Percentiles rank a stretch among this genome's conserved stretches.
Conservation (phyloP, 2,329 filamentous ascomycete genomes). For the Keithomyces neogunnii region DNA sequence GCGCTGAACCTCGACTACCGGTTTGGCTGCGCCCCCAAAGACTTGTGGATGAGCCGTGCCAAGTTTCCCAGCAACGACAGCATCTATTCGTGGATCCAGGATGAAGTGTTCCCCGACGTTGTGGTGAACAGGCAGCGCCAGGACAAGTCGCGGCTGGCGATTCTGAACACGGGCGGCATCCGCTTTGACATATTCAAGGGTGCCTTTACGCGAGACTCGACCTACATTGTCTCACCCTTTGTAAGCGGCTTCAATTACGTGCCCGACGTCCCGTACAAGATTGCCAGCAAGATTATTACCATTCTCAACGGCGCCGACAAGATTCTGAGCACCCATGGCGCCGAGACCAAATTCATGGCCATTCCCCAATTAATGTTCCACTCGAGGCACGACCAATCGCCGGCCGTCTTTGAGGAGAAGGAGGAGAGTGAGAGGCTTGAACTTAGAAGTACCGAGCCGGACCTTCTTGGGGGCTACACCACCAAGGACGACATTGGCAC, state of each 20-base stretch:
- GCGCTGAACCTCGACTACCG: constrained; percentile 62
- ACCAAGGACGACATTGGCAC: constrained; percentile 75
- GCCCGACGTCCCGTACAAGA: constrained; percentile 69
- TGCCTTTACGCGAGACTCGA: constrained; percentile 78
- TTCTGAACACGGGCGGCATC: constrained; percentile 84
- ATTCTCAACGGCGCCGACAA: constrained; percentile 47
- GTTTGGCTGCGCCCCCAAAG: constrained; percentile 75
- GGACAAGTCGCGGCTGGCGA: constrained; percentile 57
- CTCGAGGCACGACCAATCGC: constrained; percentile 2
- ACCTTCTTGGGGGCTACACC: constrained; percentile 65
- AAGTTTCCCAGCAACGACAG: constrained; percentile 66
- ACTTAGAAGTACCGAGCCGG: constrained; percentile 17
- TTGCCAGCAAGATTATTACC: constrained; percentile 60
- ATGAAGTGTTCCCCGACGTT: constrained; percentile 63
- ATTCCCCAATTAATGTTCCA: constrained; percentile 37
- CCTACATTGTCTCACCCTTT: constrained; percentile 83
- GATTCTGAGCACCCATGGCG: constrained; percentile 31
- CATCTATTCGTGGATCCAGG: constrained; percentile 74
- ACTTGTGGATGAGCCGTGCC: constrained; percentile 74
- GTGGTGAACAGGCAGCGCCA: constrained; percentile 49
- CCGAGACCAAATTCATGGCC: constrained; percentile 37
- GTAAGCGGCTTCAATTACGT: constrained; percentile 69
- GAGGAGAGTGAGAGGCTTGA: constrained; percentile 18
- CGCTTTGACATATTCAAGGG: constrained; percentile 96
- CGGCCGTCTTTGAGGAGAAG: background rate